phyloP scores from a whole-genome alignment of 495 filamentous ascomycete species.

The Bryoglossum gracile region DNA sequence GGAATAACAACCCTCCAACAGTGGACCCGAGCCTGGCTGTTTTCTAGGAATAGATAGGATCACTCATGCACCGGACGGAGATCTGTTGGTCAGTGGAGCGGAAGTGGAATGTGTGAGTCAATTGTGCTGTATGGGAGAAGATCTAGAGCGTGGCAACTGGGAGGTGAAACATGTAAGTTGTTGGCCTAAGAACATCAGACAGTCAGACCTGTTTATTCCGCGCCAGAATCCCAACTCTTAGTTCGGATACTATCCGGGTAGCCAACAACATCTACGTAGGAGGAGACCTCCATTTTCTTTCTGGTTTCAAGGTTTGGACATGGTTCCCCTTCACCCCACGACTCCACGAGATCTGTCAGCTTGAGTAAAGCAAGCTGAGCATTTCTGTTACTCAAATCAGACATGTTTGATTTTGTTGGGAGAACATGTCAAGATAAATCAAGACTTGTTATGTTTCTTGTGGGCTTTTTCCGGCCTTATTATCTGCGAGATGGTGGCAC shows the following conservation, averaged over 20 bases:
- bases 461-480: no score
- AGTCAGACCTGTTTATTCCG: constrained; percentile 5
- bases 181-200: not conserved
- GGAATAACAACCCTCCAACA: no score
- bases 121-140: not conserved
- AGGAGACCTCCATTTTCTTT: not conserved
- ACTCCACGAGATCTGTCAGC: not conserved
- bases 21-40: not conserved
- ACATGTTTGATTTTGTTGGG: no score
- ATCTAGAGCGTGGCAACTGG: constrained; percentile 1
- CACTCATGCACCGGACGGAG: constrained; percentile 3
- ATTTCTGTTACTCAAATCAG: no score
- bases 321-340: not conserved
- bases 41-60: constrained; percentile 2
- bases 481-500: no score
- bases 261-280: not conserved
- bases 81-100: not conserved
- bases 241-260: constrained; percentile 1
- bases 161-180: not conserved
- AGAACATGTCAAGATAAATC: no score
- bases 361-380: no score
- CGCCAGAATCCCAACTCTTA: constrained; percentile 12
- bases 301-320: not conserved
- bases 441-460: no score
- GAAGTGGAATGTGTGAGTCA: not conserved